Evolutionary conservation across 2,329 filamentous ascomycete species (phyloP).

Genomic region (Epichloe aotearoae): DNA sequence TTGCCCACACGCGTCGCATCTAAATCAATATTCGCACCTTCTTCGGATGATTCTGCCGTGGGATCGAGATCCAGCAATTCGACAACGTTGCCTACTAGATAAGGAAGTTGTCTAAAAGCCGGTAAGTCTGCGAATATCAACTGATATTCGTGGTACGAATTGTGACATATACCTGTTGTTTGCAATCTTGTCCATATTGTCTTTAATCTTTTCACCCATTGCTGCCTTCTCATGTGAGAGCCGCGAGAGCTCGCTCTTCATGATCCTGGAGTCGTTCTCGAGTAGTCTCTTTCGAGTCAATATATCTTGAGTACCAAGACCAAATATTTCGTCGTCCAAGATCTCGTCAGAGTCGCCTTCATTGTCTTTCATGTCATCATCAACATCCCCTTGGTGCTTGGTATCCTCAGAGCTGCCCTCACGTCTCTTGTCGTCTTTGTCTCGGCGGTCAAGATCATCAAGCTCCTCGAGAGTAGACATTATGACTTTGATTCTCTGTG

Average conservation of each 20-base stretch:
- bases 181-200: constrained; percentile 96
- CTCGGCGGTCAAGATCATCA: constrained; percentile 72
- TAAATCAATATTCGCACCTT: constrained; percentile 96
- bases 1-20: constrained; percentile 95
- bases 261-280: constrained; percentile 96
- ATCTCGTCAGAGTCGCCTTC: constrained; percentile 63
- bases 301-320: constrained; percentile 88
- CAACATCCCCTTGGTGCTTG: constrained; percentile 40
- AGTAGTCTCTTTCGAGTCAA: constrained; percentile 79
- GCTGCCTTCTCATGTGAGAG: constrained; percentile 88
- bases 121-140: constrained; percentile 5
- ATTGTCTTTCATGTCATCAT: constrained; percentile 82
- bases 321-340: constrained; percentile 86
- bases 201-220: constrained; percentile 98
- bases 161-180: constrained; percentile 68
- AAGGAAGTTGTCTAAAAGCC: constrained; percentile 70
- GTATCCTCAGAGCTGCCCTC: constrained; percentile 21
- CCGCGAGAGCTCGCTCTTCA: constrained; percentile 93
- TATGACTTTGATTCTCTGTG: constrained; percentile 12
- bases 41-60: constrained; percentile 87
- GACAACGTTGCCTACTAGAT: constrained; percentile 96
- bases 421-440: constrained; percentile 54
- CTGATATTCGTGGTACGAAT: background rate
- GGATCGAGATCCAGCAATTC: constrained; percentile 95
- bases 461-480: constrained; percentile 92